A percentile compares a stretch with the other conserved stretches of the same genome.
phyloP scores from a whole-genome alignment of 2,329 filamentous ascomycete species.

The Pseudonectria buxi region DNA sequence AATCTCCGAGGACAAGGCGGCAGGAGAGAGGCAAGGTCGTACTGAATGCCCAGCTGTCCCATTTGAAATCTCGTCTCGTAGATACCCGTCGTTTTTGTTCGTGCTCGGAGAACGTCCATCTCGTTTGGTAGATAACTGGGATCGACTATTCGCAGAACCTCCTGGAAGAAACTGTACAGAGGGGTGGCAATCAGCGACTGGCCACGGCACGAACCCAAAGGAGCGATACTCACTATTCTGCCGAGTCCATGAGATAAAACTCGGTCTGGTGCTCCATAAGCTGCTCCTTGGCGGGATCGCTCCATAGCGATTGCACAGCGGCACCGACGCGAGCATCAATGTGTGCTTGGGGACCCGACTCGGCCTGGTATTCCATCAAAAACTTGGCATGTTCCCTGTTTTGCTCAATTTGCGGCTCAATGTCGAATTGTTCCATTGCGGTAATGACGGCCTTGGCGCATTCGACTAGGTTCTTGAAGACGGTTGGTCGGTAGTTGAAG shows the following conservation, averaged over 20 bases:
- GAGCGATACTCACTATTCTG: slow-evolving; percentile 71
- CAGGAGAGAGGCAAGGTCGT: slow-evolving; percentile 33
- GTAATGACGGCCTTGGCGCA: slow-evolving; percentile 90
- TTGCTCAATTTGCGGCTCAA: slow-evolving; percentile 65
- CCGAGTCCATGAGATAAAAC: slow-evolving; percentile 99
- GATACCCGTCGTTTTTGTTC: slow-evolving; percentile 98
- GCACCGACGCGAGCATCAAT: slow-evolving; percentile 75
- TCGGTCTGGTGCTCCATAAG: slow-evolving; percentile 93
- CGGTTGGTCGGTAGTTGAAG: slow-evolving; percentile 86
- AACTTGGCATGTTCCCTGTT: slow-evolving; percentile 73
- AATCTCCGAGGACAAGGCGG: neutral
- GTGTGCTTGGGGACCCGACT: slow-evolving; percentile 80
- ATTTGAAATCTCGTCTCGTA: slow-evolving; percentile 98
- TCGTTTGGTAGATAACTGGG: slow-evolving; percentile 87
- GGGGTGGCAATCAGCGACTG: slow-evolving; percentile 4
- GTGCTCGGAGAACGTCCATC: slow-evolving; percentile 87
- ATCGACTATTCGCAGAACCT: slow-evolving; percentile 76
- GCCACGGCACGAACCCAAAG: neutral
- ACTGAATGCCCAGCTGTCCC: slow-evolving; percentile 99
- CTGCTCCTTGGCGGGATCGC: slow-evolving; percentile 72
- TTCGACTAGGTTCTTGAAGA: slow-evolving; percentile 97
- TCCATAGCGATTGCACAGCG: slow-evolving; percentile 83
- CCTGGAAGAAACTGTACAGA: slow-evolving; percentile 78
- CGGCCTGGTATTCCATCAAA: slow-evolving; percentile 79
- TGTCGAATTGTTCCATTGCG: slow-evolving; percentile 86